phyloP scores from a whole-genome alignment of 202 grass and related monocot genomes.

The Panicum virgatum region DNA sequence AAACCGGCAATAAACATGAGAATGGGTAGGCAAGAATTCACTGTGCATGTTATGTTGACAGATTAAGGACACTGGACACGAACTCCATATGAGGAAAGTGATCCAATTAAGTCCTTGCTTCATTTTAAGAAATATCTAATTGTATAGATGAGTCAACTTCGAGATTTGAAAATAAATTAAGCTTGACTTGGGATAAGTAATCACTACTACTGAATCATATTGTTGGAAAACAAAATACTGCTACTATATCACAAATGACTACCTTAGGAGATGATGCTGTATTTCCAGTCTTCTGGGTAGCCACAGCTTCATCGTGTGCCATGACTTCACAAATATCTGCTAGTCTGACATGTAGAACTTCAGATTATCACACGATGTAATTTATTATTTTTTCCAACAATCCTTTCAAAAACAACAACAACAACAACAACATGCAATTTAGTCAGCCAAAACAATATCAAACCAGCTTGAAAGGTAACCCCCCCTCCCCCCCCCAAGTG shows the following conservation, averaged over 20 bases:
- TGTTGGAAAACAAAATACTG: not conserved
- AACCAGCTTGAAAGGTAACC: not conserved
- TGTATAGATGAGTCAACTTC: conserved; percentile 14
- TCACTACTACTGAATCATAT: conserved; percentile 18
- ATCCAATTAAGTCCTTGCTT: not conserved
- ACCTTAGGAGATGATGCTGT: conserved; percentile 65
- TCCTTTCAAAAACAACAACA: too few relatives aligned
- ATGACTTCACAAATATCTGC: conserved; percentile 32
- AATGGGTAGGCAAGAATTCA: not conserved
- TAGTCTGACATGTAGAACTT: conserved; percentile 23
- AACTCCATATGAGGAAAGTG: not conserved
- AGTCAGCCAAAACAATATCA: not conserved
- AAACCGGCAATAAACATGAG: not conserved
- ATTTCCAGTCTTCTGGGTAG: conserved; percentile 68
- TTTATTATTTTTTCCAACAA: not conserved
- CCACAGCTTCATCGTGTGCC: conserved; percentile 66
- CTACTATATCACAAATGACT: conserved; percentile 23
- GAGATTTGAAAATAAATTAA: conserved; percentile 1
- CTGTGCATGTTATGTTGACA: not conserved
- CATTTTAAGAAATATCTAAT: too few relatives aligned
- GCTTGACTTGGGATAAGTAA: not conserved
- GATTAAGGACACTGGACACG: not conserved
- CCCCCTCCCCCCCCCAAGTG: too few relatives aligned
- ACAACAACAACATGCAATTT: not conserved
- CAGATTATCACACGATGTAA: not conserved